These are phyloP conservation scores for Leccinum broughii DNA, from an alignment of 768 basidiomycete species.

Conservation along the genomic window DNA sequence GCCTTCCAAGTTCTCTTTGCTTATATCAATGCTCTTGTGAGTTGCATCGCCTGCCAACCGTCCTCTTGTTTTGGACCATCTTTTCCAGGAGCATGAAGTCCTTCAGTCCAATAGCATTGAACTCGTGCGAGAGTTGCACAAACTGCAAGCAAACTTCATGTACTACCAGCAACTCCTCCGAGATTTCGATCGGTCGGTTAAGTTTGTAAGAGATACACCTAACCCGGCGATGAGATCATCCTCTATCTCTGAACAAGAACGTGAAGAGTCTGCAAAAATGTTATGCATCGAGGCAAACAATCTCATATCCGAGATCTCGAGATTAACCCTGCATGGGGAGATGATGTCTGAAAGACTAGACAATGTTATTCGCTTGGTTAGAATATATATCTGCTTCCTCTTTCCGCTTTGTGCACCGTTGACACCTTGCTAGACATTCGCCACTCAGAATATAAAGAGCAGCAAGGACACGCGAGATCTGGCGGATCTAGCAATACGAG, in stretches of 20 bases:
- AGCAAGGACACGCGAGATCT: slow-evolving; percentile 27
- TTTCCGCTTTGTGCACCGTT: background rate
- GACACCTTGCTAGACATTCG: slow-evolving; percentile 45
- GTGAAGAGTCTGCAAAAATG: slow-evolving; percentile 28
- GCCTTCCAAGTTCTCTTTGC: slow-evolving; percentile 49
- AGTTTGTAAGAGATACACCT: slow-evolving; percentile 48
- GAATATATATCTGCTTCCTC: slow-evolving; percentile 2
- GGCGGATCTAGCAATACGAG: background rate
- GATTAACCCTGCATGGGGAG: slow-evolving; percentile 37
- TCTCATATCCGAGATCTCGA: slow-evolving; percentile 48
- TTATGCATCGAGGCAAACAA: slow-evolving; percentile 43
- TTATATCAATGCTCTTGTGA: slow-evolving; percentile 52
- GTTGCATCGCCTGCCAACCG: background rate
- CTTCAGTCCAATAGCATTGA: slow-evolving; percentile 44
- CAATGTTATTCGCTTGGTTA: slow-evolving; percentile 29
- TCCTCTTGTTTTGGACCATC: background rate
- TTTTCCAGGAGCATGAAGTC: slow-evolving; percentile 45
- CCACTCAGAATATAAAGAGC: slow-evolving; percentile 52
- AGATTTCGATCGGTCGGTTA: slow-evolving; percentile 53
- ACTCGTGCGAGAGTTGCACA: slow-evolving; percentile 53
- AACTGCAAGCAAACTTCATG: slow-evolving; percentile 53
- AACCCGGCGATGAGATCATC: slow-evolving; percentile 47
- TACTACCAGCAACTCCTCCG: slow-evolving; percentile 54
- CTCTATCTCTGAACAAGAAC: slow-evolving; percentile 17
- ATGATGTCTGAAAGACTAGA: slow-evolving; percentile 25